Base-by-base conservation (phyloP, 2,329 filamentous ascomycete species). In the Neonectria neomacrospora region DNA sequence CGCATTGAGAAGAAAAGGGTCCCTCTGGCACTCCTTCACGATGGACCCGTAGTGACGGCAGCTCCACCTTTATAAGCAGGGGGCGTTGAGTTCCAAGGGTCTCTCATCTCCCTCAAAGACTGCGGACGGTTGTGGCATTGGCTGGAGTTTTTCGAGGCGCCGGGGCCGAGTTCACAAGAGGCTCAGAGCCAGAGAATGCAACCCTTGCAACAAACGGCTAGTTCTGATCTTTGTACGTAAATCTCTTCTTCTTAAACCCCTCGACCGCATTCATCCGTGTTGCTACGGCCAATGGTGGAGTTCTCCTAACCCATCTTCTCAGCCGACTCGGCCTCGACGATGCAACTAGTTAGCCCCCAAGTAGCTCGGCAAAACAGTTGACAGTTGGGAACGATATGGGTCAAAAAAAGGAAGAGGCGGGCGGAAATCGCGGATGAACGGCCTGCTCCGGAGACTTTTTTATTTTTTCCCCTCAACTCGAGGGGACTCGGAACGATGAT, bases 311-410 rank as follows among this genome's bases (percentile, higher is more conserved):
- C 47, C 34, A 28, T 51, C 45, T 55, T 59, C 55, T 61, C 58
- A 64, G 67, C 67, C 48, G 63, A 67, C 58, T 70, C 67, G 69
- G 69, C 67, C 64, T 71, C 61, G 61, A 72, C 70, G 70, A 72
- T 58, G 58, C 53, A 65, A 64, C 70, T 72, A 69, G 62, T 50
- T 42, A 63, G 50, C 58, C 58, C 56, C 51, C 52, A 52, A 52
- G 53, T 54, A 10, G 32, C 23, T 23, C 22, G 16, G 20, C 14
- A 28, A 39, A 22, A 56, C 9, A 45, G 39, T 6, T 47, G 57
- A 42, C 42, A 52, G 50, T 34, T 16, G 32, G 37, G 32, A 28
- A 37, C 34, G 34, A 37, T n/a, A 14, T 7, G 34, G 16, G 6
- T n/a, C n/a, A 14, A 67, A 58, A 55, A 52, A 60, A 61, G n/a